Conservation (phyloP, 176 grass and related monocot species). For the Rhynchospora breviuscula region DNA sequence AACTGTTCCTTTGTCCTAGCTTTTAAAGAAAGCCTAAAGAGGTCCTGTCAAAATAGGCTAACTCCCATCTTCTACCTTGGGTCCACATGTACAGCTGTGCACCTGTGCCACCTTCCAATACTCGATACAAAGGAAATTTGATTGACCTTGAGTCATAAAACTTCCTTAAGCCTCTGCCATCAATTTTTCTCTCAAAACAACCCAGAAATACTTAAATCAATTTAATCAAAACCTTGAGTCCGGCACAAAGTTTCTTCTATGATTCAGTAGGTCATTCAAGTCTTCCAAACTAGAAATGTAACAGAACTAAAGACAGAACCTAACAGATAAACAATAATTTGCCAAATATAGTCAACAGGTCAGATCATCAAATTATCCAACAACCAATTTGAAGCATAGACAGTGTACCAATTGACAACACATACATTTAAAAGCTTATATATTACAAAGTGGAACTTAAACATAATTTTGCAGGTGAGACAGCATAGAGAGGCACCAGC, state of each 20-base stretch:
- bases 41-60: too few relatives aligned
- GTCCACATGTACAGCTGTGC: too few relatives aligned
- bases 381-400: not conserved
- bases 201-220: not conserved
- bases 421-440: not conserved
- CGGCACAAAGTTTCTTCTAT: not conserved
- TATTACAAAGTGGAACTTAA: not conserved
- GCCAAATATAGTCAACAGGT: not conserved
- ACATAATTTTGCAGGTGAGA: constrained; percentile 22
- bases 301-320: not conserved
- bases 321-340: not conserved
- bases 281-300: not conserved
- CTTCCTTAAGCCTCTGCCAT: too few relatives aligned
- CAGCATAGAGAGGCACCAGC: constrained; percentile 73
- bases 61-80: too few relatives aligned
- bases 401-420: not conserved
- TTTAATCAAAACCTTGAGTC: not conserved
- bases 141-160: not conserved
- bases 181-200: not conserved
- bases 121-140: not conserved
- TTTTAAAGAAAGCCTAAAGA: not conserved
- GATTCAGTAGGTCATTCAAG: not conserved
- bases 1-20: not conserved
- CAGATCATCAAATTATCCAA: not conserved
- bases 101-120: not conserved